Conservation (phyloP, 2,329 filamentous ascomycete species). For the Amylocarpus encephaloides region DNA sequence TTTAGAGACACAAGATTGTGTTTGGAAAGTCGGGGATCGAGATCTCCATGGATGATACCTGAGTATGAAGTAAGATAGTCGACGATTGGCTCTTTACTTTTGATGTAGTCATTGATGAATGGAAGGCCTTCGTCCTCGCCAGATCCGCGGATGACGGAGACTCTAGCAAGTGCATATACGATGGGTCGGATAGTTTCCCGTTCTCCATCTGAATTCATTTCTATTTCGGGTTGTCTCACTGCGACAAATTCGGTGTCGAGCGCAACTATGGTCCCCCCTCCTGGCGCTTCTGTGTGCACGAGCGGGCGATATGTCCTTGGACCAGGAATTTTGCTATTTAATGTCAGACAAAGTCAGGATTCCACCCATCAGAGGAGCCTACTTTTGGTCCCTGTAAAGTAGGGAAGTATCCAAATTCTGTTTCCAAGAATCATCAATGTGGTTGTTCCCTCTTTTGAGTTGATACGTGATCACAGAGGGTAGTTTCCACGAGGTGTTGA, state of each 20-base stretch:
- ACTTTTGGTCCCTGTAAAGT: conserved; percentile 66
- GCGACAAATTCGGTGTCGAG: conserved; percentile 96
- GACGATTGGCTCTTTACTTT: conserved; percentile 82
- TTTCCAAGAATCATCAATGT: conserved; percentile 83
- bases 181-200: conserved; percentile 87
- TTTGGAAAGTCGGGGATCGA: conserved; percentile 69
- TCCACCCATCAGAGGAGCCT: conserved; percentile 22
- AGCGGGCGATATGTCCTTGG: conserved; percentile 56
- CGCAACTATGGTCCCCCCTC: conserved; percentile 69
- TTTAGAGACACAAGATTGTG: conserved; percentile 86
- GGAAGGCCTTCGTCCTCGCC: conserved; percentile 74
- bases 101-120: conserved; percentile 97
- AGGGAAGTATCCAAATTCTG: conserved; percentile 75
- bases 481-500: conserved; percentile 87
- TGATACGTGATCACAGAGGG: conserved; percentile 87
- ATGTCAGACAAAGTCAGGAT: conserved; percentile 4
- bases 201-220: conserved; percentile 90
- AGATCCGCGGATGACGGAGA: conserved; percentile 78
- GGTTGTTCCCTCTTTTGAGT: conserved; percentile 71
- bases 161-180: conserved; percentile 84
- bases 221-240: conserved; percentile 86
- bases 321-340: conserved; percentile 37
- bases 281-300: conserved; percentile 57
- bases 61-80: conserved; percentile 95
- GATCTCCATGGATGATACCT: conserved; percentile 77